Evolutionary conservation across 345 rosid genomes (phyloP).

Genomic region (Litchi chinensis): DNA sequence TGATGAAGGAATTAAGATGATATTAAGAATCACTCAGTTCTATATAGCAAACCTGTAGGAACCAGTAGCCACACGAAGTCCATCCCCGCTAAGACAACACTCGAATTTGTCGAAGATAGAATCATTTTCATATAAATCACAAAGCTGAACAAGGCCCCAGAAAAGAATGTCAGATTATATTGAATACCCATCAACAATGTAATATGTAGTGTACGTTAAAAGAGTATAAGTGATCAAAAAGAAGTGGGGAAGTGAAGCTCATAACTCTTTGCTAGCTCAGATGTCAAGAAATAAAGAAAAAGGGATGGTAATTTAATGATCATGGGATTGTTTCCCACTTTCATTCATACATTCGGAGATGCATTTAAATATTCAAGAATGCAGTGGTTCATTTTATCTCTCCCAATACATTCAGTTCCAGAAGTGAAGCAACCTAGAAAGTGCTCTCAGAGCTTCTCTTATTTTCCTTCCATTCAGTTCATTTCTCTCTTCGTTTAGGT

Average conservation of each 20-base stretch:
- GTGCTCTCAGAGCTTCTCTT: background rate
- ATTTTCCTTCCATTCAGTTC: background rate
- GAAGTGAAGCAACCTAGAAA: background rate
- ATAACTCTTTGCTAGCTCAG: background rate
- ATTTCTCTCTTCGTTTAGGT: background rate
- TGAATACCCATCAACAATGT: background rate
- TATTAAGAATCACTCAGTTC: constrained; percentile 6
- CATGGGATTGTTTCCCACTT: background rate
- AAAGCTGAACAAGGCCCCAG: constrained; percentile 47
- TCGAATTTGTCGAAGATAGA: constrained; percentile 69
- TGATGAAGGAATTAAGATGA: background rate
- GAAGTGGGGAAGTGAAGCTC: background rate
- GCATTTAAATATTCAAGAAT: background rate
- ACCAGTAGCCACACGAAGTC: constrained; percentile 68
- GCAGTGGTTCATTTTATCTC: background rate
- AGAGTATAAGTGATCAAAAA: background rate
- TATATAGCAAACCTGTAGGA: constrained; percentile 58
- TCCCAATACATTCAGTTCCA: background rate
- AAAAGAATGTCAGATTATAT: constrained; percentile 11
- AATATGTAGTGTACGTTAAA: background rate
- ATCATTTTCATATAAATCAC: constrained; percentile 72
- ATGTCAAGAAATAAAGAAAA: background rate
- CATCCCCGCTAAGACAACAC: constrained; percentile 65
- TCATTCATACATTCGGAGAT: background rate
- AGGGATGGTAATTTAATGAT: background rate